phyloP scores from a whole-genome alignment of 768 basidiomycete genomes.

The Boletales sp. region DNA sequence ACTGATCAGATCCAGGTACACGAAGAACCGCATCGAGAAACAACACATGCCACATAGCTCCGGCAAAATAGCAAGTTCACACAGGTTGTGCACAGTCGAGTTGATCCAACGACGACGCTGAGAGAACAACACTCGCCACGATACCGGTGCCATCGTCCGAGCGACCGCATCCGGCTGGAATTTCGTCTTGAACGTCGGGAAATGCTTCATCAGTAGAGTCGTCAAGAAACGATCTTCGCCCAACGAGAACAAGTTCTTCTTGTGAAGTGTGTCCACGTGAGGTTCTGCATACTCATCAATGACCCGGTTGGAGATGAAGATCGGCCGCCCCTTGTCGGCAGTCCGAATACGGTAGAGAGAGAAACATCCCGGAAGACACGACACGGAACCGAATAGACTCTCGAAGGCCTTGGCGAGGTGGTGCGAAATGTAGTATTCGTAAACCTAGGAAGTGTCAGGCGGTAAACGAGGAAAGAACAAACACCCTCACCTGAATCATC shows the following conservation, averaged over 20 bases:
- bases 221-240: slow-evolving; percentile 73
- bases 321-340: slow-evolving; percentile 66
- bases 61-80: slow-evolving; percentile 59
- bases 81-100: slow-evolving; percentile 66
- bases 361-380: slow-evolving; percentile 74
- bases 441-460: slow-evolving; percentile 39
- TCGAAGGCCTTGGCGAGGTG: slow-evolving; percentile 69
- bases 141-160: slow-evolving; percentile 61
- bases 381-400: slow-evolving; percentile 64
- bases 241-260: slow-evolving; percentile 67
- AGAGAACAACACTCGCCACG: slow-evolving; percentile 57
- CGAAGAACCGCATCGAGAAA: slow-evolving; percentile 74
- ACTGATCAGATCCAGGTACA: slow-evolving; percentile 62
- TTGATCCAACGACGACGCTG: slow-evolving; percentile 75
- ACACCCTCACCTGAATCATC: slow-evolving; percentile 58
- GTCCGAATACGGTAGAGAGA: slow-evolving; percentile 68
- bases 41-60: slow-evolving; percentile 67
- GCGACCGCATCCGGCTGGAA: slow-evolving; percentile 63
- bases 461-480: background rate
- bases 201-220: slow-evolving; percentile 66
- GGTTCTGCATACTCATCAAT: slow-evolving; percentile 68
- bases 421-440: slow-evolving; percentile 68
- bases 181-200: slow-evolving; percentile 67
- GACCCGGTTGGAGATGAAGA: slow-evolving; percentile 69
- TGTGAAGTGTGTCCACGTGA: slow-evolving; percentile 65